These are phyloP conservation scores for Triticum urartu DNA, from an alignment of 176 grass and related monocot species.

Conservation along the genomic window DNA sequence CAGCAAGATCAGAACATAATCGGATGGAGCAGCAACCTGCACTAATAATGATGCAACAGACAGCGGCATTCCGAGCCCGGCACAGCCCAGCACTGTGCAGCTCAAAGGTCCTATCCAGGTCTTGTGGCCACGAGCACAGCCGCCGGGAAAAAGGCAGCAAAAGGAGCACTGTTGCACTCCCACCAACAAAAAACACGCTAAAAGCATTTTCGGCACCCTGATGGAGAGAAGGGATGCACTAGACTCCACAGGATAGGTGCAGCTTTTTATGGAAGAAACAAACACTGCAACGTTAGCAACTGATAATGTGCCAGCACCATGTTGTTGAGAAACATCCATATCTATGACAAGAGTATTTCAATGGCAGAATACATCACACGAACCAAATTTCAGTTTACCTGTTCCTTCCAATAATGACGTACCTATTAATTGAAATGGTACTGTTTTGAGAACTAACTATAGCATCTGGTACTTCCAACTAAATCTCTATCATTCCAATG, in stretches of 20 bases:
- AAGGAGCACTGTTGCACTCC: not conserved
- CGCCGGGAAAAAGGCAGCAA: not conserved
- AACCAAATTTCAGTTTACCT: not conserved
- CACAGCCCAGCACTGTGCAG: too few relatives aligned
- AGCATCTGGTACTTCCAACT: not conserved
- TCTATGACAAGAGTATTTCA: not conserved
- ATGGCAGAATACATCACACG: not conserved
- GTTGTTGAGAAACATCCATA: not conserved
- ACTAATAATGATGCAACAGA: too few relatives aligned
- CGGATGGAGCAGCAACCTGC: too few relatives aligned
- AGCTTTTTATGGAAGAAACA: not conserved
- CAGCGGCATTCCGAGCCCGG: too few relatives aligned
- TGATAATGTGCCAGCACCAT: not conserved
- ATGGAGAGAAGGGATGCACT: not conserved
- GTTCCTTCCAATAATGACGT: not conserved
- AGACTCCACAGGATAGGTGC: not conserved
- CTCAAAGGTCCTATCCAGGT: too few relatives aligned
- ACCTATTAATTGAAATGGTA: not conserved
- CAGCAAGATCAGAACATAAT: too few relatives aligned
- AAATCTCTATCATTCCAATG: conserved; percentile 2
- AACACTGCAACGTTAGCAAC: not conserved
- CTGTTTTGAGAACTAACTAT: not conserved
- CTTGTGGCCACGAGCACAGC: too few relatives aligned
- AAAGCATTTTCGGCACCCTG: not conserved
- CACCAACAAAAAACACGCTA: not conserved